Evolutionary conservation across 768 basidiomycete species (phyloP).

Genomic region (Tulasnella sp.): DNA sequence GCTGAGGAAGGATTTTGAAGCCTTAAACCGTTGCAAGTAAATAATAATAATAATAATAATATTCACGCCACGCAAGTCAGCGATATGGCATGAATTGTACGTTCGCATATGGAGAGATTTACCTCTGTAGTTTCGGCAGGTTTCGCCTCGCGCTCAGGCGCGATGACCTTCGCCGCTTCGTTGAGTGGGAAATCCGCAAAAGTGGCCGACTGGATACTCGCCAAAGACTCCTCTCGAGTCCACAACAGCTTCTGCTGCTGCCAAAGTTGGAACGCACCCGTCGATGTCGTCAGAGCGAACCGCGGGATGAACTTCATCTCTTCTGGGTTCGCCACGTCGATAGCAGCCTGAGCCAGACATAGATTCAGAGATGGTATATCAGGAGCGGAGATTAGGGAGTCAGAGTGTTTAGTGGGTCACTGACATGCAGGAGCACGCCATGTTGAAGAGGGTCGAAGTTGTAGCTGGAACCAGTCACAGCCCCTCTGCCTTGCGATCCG

Average conservation of each 20-base stretch:
- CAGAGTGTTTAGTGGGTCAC: slow-evolving; percentile 15
- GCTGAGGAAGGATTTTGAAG: slow-evolving; percentile 29
- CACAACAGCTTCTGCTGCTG: slow-evolving; percentile 48
- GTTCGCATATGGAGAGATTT: too few relatives aligned
- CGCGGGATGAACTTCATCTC: slow-evolving; percentile 31
- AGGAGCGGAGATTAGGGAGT: slow-evolving; percentile 4
- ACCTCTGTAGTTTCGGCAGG: too few relatives aligned
- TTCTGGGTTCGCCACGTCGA: slow-evolving; percentile 38
- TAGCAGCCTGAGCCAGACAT: slow-evolving; percentile 33
- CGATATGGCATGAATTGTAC: too few relatives aligned
- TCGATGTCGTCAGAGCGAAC: slow-evolving; percentile 53
- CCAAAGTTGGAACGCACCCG: slow-evolving; percentile 71
- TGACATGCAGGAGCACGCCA: slow-evolving; percentile 59
- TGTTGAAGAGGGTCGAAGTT: slow-evolving; percentile 53
- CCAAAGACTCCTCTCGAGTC: slow-evolving; percentile 72
- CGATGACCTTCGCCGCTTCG: too few relatives aligned
- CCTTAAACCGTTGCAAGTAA: slow-evolving; percentile 25
- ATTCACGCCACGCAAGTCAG: too few relatives aligned
- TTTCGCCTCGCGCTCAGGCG: too few relatives aligned
- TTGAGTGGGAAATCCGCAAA: slow-evolving; percentile 64
- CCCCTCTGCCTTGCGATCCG: slow-evolving; percentile 36
- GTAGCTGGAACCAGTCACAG: slow-evolving; percentile 44
- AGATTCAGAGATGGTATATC: not conserved
- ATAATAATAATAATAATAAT: too few relatives aligned
- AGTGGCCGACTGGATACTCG: slow-evolving; percentile 48